Evolutionary conservation across 148 eudicot genomes (phyloP).

Genomic region (Vaccinium darrowii): DNA sequence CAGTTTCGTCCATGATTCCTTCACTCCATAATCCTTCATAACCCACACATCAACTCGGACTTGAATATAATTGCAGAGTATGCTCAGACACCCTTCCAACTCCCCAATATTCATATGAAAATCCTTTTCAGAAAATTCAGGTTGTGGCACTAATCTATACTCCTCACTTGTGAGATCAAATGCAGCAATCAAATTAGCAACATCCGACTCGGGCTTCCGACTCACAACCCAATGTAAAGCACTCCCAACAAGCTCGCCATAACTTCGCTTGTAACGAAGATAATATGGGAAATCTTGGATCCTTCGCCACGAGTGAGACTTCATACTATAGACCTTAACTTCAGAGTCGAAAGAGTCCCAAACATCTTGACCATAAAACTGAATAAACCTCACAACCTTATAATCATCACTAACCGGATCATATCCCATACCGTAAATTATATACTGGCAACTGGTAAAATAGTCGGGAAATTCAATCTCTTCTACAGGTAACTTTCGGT

Average conservation of each 20-base stretch:
- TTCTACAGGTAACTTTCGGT: background rate
- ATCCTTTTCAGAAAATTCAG: conserved; percentile 10
- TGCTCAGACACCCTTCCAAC: conserved; percentile 24
- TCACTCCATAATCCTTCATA: conserved; percentile 9
- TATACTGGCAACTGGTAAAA: background rate
- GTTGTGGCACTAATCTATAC: conserved; percentile 23
- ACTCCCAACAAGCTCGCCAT: conserved; percentile 24
- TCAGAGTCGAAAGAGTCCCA: conserved; percentile 17
- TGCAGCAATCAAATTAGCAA: conserved; percentile 17
- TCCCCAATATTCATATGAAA: conserved; percentile 19
- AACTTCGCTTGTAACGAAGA: background rate
- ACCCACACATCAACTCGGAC: conserved; percentile 31
- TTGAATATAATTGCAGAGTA: conserved; percentile 1
- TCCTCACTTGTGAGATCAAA: conserved; percentile 34
- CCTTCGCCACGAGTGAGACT: conserved; percentile 14
- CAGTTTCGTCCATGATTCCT: background rate
- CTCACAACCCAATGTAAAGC: conserved; percentile 40
- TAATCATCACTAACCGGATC: conserved; percentile 42
- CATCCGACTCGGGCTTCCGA: background rate
- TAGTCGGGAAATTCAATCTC: conserved; percentile 6
- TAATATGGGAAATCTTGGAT: conserved; percentile 29
- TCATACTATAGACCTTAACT: conserved; percentile 37
- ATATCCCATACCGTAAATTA: conserved; percentile 14
- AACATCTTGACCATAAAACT: conserved; percentile 19
- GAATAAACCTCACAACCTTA: conserved; percentile 36